phyloP scores from a whole-genome alignment of 1,284 basidiomycete species.

The Anthracocystis walkeri region DNA sequence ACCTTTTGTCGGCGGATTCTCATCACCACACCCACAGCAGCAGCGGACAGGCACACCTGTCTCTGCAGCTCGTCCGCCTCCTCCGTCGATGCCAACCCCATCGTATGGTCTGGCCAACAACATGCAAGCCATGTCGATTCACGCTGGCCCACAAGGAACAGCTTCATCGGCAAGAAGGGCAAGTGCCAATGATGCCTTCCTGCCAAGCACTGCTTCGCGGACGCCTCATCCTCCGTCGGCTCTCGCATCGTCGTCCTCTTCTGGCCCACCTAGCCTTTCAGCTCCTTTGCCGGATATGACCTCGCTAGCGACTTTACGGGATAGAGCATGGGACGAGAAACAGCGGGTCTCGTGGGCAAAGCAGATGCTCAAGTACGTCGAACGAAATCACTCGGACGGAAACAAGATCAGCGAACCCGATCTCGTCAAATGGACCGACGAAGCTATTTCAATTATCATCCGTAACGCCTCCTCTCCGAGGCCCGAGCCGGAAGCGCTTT shows the following conservation, averaged over 20 bases:
- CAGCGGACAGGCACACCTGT: slow-evolving; percentile 7
- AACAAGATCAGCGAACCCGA: slow-evolving; percentile 75
- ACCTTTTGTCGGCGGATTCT: slow-evolving; percentile 33
- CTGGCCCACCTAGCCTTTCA: slow-evolving; percentile 41
- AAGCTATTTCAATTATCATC: slow-evolving; percentile 72
- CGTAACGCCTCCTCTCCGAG: slow-evolving; percentile 53
- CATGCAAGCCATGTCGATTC: slow-evolving; percentile 29
- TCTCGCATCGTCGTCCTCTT: slow-evolving; percentile 6
- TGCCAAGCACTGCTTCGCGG: neutral
- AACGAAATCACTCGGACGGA: slow-evolving; percentile 69
- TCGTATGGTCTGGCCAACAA: slow-evolving; percentile 22
- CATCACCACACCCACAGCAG: slow-evolving; percentile 12
- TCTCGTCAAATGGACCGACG: slow-evolving; percentile 76
- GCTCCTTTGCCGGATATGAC: slow-evolving; percentile 61
- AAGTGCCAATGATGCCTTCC: slow-evolving; percentile 22
- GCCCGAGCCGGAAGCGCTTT: slow-evolving; percentile 79
- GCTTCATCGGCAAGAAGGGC: slow-evolving; percentile 16
- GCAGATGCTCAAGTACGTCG: slow-evolving; percentile 82
- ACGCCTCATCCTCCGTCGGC: slow-evolving; percentile 6
- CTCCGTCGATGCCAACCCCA: slow-evolving; percentile 19
- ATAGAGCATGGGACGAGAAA: slow-evolving; percentile 72
- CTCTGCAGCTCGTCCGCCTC: slow-evolving; percentile 12
- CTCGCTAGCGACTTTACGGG: slow-evolving; percentile 48
- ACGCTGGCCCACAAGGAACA: slow-evolving; percentile 3
- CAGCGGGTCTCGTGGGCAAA: slow-evolving; percentile 80